Conservation (phyloP, 352 stramenopile species). For the Hyaloperonospora arabidopsidis region DNA sequence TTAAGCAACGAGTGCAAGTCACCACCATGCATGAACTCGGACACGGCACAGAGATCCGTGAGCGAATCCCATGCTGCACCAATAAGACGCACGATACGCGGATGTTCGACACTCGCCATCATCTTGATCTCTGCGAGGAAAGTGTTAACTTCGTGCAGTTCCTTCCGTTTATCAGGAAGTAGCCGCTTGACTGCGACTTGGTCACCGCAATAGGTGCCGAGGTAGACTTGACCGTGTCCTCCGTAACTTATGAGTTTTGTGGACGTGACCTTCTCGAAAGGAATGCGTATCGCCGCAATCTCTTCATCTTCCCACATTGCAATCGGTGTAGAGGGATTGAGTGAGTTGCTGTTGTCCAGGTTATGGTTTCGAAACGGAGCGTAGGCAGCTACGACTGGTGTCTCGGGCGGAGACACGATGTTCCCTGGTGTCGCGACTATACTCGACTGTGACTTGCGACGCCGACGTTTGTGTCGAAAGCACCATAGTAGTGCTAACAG, state of each 20-base stretch:
- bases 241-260: conserved; percentile 37
- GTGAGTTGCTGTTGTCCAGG: too few relatives aligned
- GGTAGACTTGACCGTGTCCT: conserved; percentile 43
- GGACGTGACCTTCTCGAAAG: conserved; percentile 38
- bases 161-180: conserved; percentile 26
- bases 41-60: conserved; percentile 39
- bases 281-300: conserved; percentile 32
- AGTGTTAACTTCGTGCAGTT: conserved; percentile 41
- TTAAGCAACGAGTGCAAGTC: conserved; percentile 36
- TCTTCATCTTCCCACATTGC: conserved; percentile 31
- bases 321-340: too few relatives aligned
- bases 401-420: too few relatives aligned
- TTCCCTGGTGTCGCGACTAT: too few relatives aligned
- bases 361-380: too few relatives aligned
- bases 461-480: too few relatives aligned
- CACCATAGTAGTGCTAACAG: too few relatives aligned
- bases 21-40: conserved; percentile 44
- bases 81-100: conserved; percentile 50
- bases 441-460: too few relatives aligned
- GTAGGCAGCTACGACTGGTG: too few relatives aligned
- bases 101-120: conserved; percentile 50
- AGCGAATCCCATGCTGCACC: conserved; percentile 48
- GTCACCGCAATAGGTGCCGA: conserved; percentile 35
- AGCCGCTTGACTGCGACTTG: conserved; percentile 51
- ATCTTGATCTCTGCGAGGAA: conserved; percentile 53